These are phyloP conservation scores for Coprinopsis sp. DNA, from an alignment of 768 basidiomycete genomes.

Conservation along the genomic window DNA sequence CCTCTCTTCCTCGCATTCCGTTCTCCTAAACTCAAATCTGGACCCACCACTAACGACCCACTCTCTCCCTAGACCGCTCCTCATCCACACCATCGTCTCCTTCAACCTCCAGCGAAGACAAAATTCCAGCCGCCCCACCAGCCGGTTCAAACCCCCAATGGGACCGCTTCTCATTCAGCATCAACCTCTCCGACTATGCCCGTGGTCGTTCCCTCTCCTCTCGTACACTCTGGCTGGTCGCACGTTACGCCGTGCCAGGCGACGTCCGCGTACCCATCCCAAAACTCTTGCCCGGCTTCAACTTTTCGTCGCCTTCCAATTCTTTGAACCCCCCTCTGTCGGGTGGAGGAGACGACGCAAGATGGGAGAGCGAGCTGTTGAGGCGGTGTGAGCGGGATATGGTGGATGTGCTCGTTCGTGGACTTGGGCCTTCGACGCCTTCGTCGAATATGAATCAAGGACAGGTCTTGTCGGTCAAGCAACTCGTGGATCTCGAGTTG, in stretches of 20 bases:
- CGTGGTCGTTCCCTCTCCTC: slow-evolving; percentile 33
- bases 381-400: neutral
- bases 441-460: neutral
- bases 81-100: no score
- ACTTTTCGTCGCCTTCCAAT: no score
- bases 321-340: no score
- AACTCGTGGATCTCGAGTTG: neutral
- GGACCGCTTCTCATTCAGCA: slow-evolving; percentile 58
- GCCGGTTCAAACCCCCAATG: slow-evolving; percentile 26
- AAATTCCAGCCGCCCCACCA: slow-evolving; percentile 9
- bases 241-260: slow-evolving; percentile 36
- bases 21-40: slow-evolving; percentile 27
- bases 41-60: no score
- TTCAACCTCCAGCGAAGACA: no score
- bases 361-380: neutral
- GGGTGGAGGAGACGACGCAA: neutral
- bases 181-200: slow-evolving; percentile 71
- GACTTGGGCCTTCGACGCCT: neutral
- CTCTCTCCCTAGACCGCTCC: no score
- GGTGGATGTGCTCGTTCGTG: neutral
- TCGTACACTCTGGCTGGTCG: slow-evolving; percentile 58
- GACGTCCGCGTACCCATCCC: slow-evolving; percentile 3
- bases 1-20: no score
- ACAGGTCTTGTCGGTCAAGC: neutral
- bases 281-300: neutral